phyloP scores from a whole-genome alignment of 1,284 basidiomycete species.

The Leccinum pseudoinsigne region DNA sequence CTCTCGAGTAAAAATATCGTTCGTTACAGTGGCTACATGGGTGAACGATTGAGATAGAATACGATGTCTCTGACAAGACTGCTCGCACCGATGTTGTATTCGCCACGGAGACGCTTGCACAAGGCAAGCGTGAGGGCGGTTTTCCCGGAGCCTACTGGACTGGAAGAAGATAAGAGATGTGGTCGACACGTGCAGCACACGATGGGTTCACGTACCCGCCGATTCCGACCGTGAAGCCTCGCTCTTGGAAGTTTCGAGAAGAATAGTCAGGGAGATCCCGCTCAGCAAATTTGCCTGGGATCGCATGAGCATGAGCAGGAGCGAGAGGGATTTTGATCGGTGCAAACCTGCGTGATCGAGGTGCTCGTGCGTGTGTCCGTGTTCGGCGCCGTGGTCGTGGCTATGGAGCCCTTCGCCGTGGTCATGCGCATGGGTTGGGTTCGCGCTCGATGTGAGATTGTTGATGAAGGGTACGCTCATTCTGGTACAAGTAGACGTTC shows the following conservation, averaged over 20 bases:
- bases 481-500: neutral
- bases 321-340: neutral
- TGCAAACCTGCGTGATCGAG: conserved; percentile 82
- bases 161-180: conserved; percentile 32
- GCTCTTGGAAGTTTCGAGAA: conserved; percentile 83
- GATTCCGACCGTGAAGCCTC: conserved; percentile 96
- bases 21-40: conserved; percentile 84
- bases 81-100: conserved; percentile 84
- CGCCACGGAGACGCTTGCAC: conserved; percentile 81
- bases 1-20: conserved; percentile 97
- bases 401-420: conserved; percentile 26
- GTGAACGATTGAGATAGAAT: conserved; percentile 15
- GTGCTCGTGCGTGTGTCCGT: conserved; percentile 91
- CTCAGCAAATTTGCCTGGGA: conserved; percentile 86
- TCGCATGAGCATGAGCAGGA: neutral
- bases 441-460: conserved; percentile 45
- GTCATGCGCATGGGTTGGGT: conserved; percentile 43
- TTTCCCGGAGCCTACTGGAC: conserved; percentile 97
- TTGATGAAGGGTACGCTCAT: conserved; percentile 77
- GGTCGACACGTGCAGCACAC: conserved; percentile 1
- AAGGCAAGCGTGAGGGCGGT: conserved; percentile 93
- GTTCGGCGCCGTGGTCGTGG: conserved; percentile 58
- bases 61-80: conserved; percentile 17
- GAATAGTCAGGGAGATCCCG: conserved; percentile 91
- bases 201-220: conserved; percentile 71